Conservation (phyloP, 306 rosid genomes). For the Mimosa bimucronata region DNA sequence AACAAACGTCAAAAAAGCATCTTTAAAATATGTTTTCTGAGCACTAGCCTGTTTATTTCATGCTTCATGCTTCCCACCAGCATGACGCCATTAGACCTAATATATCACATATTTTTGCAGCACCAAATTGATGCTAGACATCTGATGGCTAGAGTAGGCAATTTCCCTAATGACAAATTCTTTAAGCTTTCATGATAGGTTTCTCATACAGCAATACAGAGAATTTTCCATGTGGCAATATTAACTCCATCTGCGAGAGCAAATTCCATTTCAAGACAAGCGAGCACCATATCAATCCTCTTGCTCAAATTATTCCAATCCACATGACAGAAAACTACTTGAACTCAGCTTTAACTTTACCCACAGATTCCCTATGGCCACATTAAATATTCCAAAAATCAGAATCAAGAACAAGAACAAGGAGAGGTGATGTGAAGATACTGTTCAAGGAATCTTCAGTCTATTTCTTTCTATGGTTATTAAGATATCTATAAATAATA, state of each 20-base stretch:
- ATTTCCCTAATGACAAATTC: slow-evolving; percentile 5
- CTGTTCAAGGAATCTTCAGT: slow-evolving; percentile 51
- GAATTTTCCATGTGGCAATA: slow-evolving; percentile 45
- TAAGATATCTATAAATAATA: slow-evolving; percentile 27
- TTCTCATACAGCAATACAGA: slow-evolving; percentile 18
- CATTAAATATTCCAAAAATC: slow-evolving; percentile 63
- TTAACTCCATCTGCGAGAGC: slow-evolving; percentile 43
- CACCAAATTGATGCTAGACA: not conserved
- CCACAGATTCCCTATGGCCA: slow-evolving; percentile 52
- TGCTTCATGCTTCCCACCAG: slow-evolving; percentile 2
- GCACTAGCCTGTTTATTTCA: not conserved
- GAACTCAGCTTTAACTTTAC: slow-evolving; percentile 63
- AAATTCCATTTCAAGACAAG: slow-evolving; percentile 31
- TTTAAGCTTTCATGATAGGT: slow-evolving; percentile 34
- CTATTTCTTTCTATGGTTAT: slow-evolving; percentile 36
- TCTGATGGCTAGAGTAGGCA: not conserved
- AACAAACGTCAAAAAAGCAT: slow-evolving; percentile 10
- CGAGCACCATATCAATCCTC: slow-evolving; percentile 42
- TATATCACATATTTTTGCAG: slow-evolving; percentile 11
- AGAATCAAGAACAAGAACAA: slow-evolving; percentile 55
- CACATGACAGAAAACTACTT: slow-evolving; percentile 58
- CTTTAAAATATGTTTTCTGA: not conserved
- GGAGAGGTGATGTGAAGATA: slow-evolving; percentile 50
- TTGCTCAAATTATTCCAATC: slow-evolving; percentile 47
- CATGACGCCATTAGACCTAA: slow-evolving; percentile 12